These are phyloP conservation scores for Nakazawaea ernobii DNA, from an alignment of 805 yeast genomes.

Conservation along the genomic window DNA sequence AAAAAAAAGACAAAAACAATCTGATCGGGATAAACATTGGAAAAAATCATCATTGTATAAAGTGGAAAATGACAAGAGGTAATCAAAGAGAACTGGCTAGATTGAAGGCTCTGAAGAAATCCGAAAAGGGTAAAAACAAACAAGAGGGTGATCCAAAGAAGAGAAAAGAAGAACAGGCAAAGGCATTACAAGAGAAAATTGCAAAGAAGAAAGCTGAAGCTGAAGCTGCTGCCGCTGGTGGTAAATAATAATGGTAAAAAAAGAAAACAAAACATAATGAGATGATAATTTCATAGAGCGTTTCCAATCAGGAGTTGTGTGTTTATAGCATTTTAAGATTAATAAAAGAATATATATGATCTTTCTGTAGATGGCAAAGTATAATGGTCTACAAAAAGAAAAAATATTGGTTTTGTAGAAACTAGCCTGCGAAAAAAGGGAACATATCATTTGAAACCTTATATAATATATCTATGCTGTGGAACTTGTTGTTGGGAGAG, in stretches of 20 bases:
- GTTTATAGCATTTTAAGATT: too few species aligned
- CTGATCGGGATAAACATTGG: too few species aligned
- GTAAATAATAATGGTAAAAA: neutral
- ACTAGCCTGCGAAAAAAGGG: neutral
- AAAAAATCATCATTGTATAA: neutral
- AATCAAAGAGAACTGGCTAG: slow-evolving; percentile 95
- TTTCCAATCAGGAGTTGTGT: too few species aligned
- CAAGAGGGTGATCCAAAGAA: slow-evolving; percentile 80
- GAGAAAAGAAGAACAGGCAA: slow-evolving; percentile 87
- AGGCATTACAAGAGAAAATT: slow-evolving; percentile 72
- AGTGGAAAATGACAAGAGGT: slow-evolving; percentile 78
- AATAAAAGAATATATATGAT: too few species aligned
- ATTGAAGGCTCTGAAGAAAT: slow-evolving; percentile 80
- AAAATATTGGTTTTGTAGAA: neutral
- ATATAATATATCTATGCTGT: neutral
- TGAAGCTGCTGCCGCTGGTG: slow-evolving; percentile 18
- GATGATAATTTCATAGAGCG: neutral
- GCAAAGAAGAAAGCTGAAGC: slow-evolving; percentile 29
- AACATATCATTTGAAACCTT: too few species aligned
- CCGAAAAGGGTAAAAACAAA: slow-evolving; percentile 61
- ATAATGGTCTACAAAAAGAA: neutral
- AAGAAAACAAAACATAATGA: too few species aligned
- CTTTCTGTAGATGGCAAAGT: too few species aligned
- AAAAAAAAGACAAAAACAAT: too few species aligned
- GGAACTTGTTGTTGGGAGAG: neutral